These are phyloP conservation scores for Mycena indigotica DNA, from an alignment of 768 basidiomycete genomes.

Conservation along the genomic window DNA sequence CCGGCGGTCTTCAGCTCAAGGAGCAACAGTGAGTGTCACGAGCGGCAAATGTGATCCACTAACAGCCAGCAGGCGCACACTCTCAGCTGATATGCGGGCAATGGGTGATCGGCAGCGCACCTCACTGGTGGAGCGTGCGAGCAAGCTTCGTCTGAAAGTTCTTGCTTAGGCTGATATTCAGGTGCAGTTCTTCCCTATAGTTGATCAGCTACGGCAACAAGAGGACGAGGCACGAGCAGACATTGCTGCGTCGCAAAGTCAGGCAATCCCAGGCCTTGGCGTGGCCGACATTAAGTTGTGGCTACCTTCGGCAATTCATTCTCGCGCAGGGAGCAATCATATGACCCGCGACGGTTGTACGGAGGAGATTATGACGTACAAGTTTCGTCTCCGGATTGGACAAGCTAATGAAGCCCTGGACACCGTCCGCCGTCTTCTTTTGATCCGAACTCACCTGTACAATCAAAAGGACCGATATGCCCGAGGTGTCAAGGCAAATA, in stretches of 20 bases:
- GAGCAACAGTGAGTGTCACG: background rate
- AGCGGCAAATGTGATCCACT: background rate
- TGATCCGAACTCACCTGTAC: slow-evolving; percentile 30
- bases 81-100: background rate
- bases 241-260: slow-evolving; percentile 2
- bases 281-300: slow-evolving; percentile 11
- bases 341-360: slow-evolving; percentile 1
- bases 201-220: background rate
- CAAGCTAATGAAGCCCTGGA: slow-evolving; percentile 33
- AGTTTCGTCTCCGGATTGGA: slow-evolving; percentile 31
- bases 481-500: slow-evolving; percentile 30
- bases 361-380: slow-evolving; percentile 17
- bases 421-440: slow-evolving; percentile 31
- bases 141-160: slow-evolving; percentile 11
- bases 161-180: slow-evolving; percentile 11
- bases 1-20: background rate
- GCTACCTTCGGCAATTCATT: slow-evolving; percentile 10
- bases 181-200: slow-evolving; percentile 3
- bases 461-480: slow-evolving; percentile 32
- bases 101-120: background rate
- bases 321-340: background rate
- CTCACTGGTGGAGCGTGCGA: slow-evolving; percentile 1
- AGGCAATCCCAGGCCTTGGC: slow-evolving; percentile 1
- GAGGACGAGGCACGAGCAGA: slow-evolving; percentile 4
- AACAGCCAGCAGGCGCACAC: background rate